Percentiles rank a stretch among this genome's conserved stretches.
phyloP scores from a whole-genome alignment of 1,139 yeast species.

The Geotrichum histeridarum region DNA sequence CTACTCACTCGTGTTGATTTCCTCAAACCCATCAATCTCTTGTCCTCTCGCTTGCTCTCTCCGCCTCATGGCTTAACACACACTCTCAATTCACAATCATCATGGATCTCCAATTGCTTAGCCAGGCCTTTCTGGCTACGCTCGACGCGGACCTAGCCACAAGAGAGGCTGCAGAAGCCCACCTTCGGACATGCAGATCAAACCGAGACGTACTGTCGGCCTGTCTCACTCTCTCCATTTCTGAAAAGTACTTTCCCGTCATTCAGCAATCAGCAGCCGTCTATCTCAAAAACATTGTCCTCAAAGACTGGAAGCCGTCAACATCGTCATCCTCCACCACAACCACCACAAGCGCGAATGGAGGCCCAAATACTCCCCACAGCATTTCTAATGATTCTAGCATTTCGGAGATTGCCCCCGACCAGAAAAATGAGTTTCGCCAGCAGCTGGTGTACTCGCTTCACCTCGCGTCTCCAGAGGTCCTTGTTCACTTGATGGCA shows the following conservation, averaged over 20 bases:
- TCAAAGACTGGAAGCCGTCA: conserved; percentile 53
- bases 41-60: too few species aligned
- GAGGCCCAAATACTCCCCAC: neutral
- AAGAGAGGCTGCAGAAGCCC: conserved; percentile 65
- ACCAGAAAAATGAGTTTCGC: conserved; percentile 11
- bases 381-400: neutral
- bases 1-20: neutral
- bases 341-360: neutral
- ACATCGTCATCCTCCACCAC: neutral
- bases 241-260: conserved; percentile 48
- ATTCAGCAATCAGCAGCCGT: conserved; percentile 79
- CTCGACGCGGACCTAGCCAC: conserved; percentile 59
- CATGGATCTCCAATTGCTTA: conserved; percentile 16
- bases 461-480: conserved; percentile 16
- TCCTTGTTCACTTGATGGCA: conserved; percentile 13
- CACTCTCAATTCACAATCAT: neutral
- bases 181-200: conserved; percentile 52
- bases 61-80: neutral
- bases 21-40: neutral
- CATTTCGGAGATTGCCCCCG: conserved; percentile 1
- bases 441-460: conserved; percentile 13
- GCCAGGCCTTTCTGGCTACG: conserved; percentile 60
- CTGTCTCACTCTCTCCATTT: conserved; percentile 69
- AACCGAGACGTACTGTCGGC: conserved; percentile 74
- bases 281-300: conserved; percentile 72